These are phyloP conservation scores for Pezicula neosporulosa DNA, from an alignment of 2,329 filamentous ascomycete genomes.

Conservation along the genomic window DNA sequence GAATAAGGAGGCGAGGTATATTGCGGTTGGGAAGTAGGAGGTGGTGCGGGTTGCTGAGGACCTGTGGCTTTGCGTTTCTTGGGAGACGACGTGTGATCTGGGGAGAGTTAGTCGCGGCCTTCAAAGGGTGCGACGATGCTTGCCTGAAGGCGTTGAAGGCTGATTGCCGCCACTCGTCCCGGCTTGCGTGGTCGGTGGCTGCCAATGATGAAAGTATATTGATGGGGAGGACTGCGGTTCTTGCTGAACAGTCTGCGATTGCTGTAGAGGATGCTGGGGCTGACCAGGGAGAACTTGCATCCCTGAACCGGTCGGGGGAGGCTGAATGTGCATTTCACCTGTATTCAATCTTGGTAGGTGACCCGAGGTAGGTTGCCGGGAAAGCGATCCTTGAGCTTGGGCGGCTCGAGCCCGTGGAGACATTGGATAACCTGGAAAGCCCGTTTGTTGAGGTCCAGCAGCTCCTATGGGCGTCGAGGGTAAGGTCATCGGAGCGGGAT, in stretches of 20 bases:
- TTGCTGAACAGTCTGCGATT: constrained; percentile 46
- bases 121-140: constrained; percentile 43
- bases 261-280: constrained; percentile 42
- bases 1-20: constrained; percentile 53
- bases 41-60: constrained; percentile 43
- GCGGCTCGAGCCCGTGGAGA: constrained; percentile 25
- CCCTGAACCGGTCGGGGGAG: constrained; percentile 31
- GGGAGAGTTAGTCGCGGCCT: constrained; percentile 24
- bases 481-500: constrained; percentile 22
- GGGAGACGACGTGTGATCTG: constrained; percentile 70
- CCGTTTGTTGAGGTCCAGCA: constrained; percentile 17
- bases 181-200: constrained; percentile 68
- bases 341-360: constrained; percentile 40
- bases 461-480: constrained; percentile 26
- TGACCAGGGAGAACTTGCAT: constrained; percentile 43
- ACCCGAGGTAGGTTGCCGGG: constrained; percentile 24
- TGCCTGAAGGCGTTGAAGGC: constrained; percentile 72
- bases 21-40: constrained; percentile 42
- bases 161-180: constrained; percentile 54
- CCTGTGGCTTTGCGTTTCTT: constrained; percentile 79
- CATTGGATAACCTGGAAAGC: constrained; percentile 26
- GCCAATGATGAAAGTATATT: constrained; percentile 92
- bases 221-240: constrained; percentile 60
- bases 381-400: constrained; percentile 19
- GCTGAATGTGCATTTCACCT: constrained; percentile 34